Evolutionary conservation across 1,284 basidiomycete species (phyloP), one percentile per base, ranked within the genome.

Genomic region (Sporisorium reilianum): DNA sequence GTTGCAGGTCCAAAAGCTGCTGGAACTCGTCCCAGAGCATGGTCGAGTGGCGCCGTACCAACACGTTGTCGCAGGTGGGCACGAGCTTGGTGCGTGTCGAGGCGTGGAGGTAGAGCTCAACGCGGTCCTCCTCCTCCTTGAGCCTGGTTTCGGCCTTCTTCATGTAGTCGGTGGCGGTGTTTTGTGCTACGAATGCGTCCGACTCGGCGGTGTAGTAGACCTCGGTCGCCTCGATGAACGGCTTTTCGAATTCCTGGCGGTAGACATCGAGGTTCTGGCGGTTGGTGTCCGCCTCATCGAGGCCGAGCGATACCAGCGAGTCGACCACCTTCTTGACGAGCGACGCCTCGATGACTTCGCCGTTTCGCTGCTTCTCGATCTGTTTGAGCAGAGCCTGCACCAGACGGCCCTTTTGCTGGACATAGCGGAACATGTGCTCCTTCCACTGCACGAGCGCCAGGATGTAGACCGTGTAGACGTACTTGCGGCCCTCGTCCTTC

Each of bases 361-460:
- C 96, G 79, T 97, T 95, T 64, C 97, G 89, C 87, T 99, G 96
- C 62, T 91, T 91, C 81, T 95, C 91, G 81, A 99, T 94, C 71
- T 97, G 89, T 67, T 91, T 90, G 51, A 99, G 88, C 28, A 99
- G 89, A 16, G 96, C 95, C 60, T 90, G 89, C 0, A 94, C 92
- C n/a, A 99, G 88, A 79, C 93, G 93, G 52, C 89, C 87, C 67
- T 93, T 88, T 77, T 79, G 77, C 85, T 97, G 93, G 38, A 99
- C 90, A 78, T 91, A 90, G 51, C 90, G 86, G 89, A 99, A 99
- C 85, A 98, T 93, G 85, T 94, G 90, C 63, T 89, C 88, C 85
- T 92, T 95, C 97, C 96, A 99, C 87, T 96, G 93, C 2, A 96
- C 92, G 41, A 99, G 89, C 5, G 96, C 93, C 67, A 99, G 90